Base-by-base conservation (phyloP, 1,284 basidiomycete genomes). In the Anthracocystis setariae region DNA sequence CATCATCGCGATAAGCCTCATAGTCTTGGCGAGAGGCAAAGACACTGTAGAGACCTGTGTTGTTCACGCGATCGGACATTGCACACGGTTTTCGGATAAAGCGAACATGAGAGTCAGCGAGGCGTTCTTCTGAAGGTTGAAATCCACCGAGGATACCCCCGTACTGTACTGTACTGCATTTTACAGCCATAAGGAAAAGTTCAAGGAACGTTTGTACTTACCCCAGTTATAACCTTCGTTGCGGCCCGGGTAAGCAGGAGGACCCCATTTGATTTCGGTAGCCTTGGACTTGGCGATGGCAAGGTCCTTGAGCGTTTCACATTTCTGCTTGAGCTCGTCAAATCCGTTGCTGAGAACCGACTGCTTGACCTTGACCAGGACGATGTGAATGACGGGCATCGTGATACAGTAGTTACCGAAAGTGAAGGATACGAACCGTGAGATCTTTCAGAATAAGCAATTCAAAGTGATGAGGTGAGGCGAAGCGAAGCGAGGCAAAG, bases 351-450 rank as follows among this genome's bases (percentile, higher is more conserved):
- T 52, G 17, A 77, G 65, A 43, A 79, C 77, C 25, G 70, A 37
- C 44, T 60, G 39, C 74, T 79, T 79, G 62, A 79, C 73, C 57
- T 79, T 69, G 60, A 79, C 73, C 37, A 79, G 68, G 9, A 79
- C 75, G 43, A 79, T 76, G 60, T 79, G 77, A 37, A 77, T 51
- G 60, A 67, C 57, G 27, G 66, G 46, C 73, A 77, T 79, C 21
- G 24, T 33, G 37, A 32, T 23, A 20, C 8, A n/a, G n/a, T n/a
- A n/a, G n/a, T 52, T 51, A 39, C 24, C 15, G 18, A 27, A n/a
- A 33, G 38, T 15, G 43, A 32, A 18, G 20, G 29, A 45, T 21
- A 32, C 8, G 20, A n/a, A n/a, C n/a, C n/a, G n/a, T n/a, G n/a
- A n/a, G n/a, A n/a, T n/a, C n/a, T n/a, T n/a, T n/a, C n/a, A n/a